phyloP scores from a whole-genome alignment of 2,329 filamentous ascomycete genomes.

The Cordyceps pruinosa region DNA sequence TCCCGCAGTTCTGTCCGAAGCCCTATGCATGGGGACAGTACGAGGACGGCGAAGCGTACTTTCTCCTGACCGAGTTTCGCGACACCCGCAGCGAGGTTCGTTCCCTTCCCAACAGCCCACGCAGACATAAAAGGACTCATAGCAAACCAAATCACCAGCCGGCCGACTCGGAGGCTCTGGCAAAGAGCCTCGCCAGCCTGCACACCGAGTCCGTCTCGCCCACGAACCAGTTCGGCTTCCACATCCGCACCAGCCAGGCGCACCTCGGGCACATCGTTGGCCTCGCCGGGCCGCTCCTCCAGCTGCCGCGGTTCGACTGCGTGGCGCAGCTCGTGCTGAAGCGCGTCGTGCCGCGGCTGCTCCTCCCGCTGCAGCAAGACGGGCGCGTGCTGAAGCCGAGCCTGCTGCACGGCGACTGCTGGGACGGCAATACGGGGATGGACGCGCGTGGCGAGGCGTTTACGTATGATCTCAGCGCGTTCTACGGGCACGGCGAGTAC shows the following conservation, averaged over 20 bases:
- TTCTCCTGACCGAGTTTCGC: constrained; percentile 16
- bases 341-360: constrained; percentile 23
- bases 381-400: constrained; percentile 24
- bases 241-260: constrained; percentile 19
- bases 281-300: background rate
- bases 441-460: constrained; percentile 22
- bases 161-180: background rate
- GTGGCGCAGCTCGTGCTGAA: constrained; percentile 17
- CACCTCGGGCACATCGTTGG: too few relatives aligned
- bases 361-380: constrained; percentile 22
- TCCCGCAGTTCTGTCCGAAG: constrained; percentile 13
- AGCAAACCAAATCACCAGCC: too few relatives aligned
- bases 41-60: constrained; percentile 15
- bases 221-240: constrained; percentile 25
- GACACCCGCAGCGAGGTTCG: background rate
- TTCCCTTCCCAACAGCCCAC: too few relatives aligned
- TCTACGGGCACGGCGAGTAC: constrained; percentile 27
- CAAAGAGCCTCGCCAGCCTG: background rate
- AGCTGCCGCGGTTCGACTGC: constrained; percentile 16
- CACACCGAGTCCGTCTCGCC: constrained; percentile 13
- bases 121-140: too few relatives aligned
- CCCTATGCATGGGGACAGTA: constrained; percentile 16
- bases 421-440: constrained; percentile 26
- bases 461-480: constrained; percentile 24
- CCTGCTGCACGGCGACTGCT: constrained; percentile 26